A percentile compares a stretch with the other conserved stretches of the same genome.
Evolutionary conservation across 176 grass and related monocot genomes (phyloP).

Genomic region (Dendrocalamus sinicus): DNA sequence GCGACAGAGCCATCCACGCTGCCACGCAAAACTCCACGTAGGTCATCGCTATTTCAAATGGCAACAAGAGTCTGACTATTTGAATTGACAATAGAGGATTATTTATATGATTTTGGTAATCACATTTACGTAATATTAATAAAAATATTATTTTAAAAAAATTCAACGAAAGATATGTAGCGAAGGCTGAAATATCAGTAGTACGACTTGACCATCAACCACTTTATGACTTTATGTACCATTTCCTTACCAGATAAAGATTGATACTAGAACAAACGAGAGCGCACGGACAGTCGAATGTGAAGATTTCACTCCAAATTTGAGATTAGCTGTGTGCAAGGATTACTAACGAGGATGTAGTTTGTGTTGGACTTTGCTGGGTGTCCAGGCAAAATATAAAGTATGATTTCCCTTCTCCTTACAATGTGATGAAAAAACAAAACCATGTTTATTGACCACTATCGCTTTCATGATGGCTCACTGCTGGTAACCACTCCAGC

Average conservation of each 20-base stretch:
- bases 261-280: neutral
- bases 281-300: neutral
- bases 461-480: slow-evolving; percentile 30
- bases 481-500: neutral
- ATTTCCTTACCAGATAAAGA: neutral
- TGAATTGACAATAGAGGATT: too few relatives aligned
- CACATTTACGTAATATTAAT: too few relatives aligned
- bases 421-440: slow-evolving; percentile 25
- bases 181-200: neutral
- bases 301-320: neutral
- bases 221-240: neutral
- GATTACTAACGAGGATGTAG: neutral
- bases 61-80: too few relatives aligned
- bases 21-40: too few relatives aligned
- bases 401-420: slow-evolving; percentile 16
- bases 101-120: too few relatives aligned
- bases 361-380: slow-evolving; percentile 17
- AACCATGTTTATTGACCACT: slow-evolving; percentile 23
- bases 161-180: too few relatives aligned
- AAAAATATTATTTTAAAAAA: too few relatives aligned
- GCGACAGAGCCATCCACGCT: too few relatives aligned
- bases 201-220: neutral
- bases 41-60: too few relatives aligned
- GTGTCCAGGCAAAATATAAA: neutral
- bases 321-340: neutral